Base-by-base conservation (phyloP, 1,284 basidiomycete species). In the Boletellus deceptivus region DNA sequence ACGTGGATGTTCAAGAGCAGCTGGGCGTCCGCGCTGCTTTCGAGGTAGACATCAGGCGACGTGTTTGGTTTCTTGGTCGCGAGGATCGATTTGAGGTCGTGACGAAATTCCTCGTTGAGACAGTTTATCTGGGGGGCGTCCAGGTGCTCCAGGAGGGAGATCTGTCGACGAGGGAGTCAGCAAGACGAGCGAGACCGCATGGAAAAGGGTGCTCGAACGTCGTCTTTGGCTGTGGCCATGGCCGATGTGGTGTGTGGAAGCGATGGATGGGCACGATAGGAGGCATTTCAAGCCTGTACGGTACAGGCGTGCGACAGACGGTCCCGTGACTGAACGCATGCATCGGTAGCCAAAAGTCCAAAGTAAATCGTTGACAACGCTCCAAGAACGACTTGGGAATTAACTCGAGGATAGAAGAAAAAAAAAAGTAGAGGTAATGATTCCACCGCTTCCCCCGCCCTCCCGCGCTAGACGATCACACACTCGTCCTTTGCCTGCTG, bases 401-500 rank as follows among this genome's bases (percentile, higher is more conserved):
- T 41, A 24, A 43, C n/a, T 45, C 33, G 45, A 44, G 42, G 50
- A 37, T 38, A 50, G 43, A 44, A 27, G 17, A 24, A 38, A 27
- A 20, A 29, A 39, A 41, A 33, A 43, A 31, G 38, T 29, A 41
- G 22, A 50, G 33, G 46, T 35, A 46, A 20, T 25, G 17, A 50
- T 48, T 43, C 50, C 36, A 54, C 41, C 53, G 20, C 50, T 39
- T 44, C 17, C 38, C 39, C 41, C 38, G 45, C 49, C 29, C 27
- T 24, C 46, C 11, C 14, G 10, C 37, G 46, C 60, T 75, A 91
- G 70, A 81, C 83, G 55, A 97, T 85, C 42, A 91, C 79, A 75
- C 94, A 98, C 64, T 97, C 93, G 52, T 91, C 88, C 70, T 89
- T 88, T 16, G 94, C 93, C 64, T 97, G 84, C 67, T 94, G 89